Conservation (phyloP, 2,329 filamentous ascomycete genomes). For the Paecilomyces fulvus region DNA sequence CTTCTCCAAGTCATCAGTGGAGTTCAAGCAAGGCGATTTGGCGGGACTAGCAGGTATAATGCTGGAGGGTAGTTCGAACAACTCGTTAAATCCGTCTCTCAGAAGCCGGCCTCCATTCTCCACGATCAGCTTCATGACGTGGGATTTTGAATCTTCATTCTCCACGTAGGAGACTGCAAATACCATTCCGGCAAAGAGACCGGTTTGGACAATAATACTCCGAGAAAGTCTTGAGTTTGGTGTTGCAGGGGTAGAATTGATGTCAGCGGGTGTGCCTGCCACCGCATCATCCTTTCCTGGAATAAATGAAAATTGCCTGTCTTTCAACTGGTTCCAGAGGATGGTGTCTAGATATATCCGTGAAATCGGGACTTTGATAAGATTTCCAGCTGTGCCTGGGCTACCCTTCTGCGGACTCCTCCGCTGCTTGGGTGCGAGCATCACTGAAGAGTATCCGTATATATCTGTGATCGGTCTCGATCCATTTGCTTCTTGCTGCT, state of each 20-base stretch:
- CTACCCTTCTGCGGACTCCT: constrained; percentile 31
- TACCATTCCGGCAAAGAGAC: constrained; percentile 69
- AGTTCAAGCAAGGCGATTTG: constrained; percentile 14
- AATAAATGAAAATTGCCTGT: constrained; percentile 28
- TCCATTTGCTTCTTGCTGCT: constrained; percentile 14
- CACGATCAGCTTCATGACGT: constrained; percentile 55
- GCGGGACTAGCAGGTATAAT: constrained; percentile 19
- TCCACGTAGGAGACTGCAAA: constrained; percentile 73
- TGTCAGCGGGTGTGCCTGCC: constrained; percentile 31
- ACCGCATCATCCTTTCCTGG: constrained; percentile 11
- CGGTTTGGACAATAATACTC: constrained; percentile 20
- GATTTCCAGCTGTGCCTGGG: constrained; percentile 18
- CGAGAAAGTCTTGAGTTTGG: constrained; percentile 44
- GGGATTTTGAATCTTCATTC: constrained; percentile 47
- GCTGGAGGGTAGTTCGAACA: constrained; percentile 52
- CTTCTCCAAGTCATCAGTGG: constrained; percentile 11
- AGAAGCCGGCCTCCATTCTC: constrained; percentile 66
- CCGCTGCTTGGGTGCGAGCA: constrained; percentile 35
- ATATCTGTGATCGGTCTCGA: constrained; percentile 31
- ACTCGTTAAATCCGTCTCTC: constrained; percentile 66
- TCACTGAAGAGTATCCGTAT: constrained; percentile 33
- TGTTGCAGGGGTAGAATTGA: constrained; percentile 35
- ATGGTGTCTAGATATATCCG: constrained; percentile 39
- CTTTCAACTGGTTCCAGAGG: constrained; percentile 38
- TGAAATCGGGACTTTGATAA: constrained; percentile 36